Conservation (phyloP, 2,329 filamentous ascomycete genomes). For the Dactylellina haptotyla region DNA sequence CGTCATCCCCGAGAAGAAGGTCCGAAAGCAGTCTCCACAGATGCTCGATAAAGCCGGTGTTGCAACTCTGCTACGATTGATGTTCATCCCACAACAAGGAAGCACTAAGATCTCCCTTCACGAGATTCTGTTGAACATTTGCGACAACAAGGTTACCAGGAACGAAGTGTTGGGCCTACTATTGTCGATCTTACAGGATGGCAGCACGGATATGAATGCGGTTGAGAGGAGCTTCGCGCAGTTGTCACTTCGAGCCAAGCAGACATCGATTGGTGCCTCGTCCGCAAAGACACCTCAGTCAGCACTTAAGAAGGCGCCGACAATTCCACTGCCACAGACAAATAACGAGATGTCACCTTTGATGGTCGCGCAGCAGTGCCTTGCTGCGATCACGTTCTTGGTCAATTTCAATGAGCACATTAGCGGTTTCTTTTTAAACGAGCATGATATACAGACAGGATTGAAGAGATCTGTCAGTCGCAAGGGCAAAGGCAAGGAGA, state of each 20-base stretch:
- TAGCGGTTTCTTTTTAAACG: conserved; percentile 89
- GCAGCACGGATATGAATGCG: conserved; percentile 89
- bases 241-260: conserved; percentile 88
- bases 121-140: conserved; percentile 87
- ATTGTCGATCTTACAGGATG: conserved; percentile 92
- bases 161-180: conserved; percentile 93
- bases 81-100: conserved; percentile 94
- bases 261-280: conserved; percentile 60
- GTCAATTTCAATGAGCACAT: conserved; percentile 87
- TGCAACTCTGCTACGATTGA: conserved; percentile 93
- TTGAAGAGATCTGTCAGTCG: conserved; percentile 77
- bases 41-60: conserved; percentile 97
- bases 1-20: conserved; percentile 69
- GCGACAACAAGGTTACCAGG: conserved; percentile 94
- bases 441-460: conserved; percentile 83
- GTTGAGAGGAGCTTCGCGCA: conserved; percentile 96
- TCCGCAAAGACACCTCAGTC: conserved; percentile 63
- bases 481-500: conserved; percentile 88
- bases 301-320: conserved; percentile 77
- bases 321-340: conserved; percentile 65
- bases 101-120: conserved; percentile 86
- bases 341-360: conserved; percentile 91
- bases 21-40: conserved; percentile 85
- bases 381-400: conserved; percentile 84
- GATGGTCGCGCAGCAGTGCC: conserved; percentile 93